phyloP scores from a whole-genome alignment of 805 yeast species.

The Candida argentea region DNA sequence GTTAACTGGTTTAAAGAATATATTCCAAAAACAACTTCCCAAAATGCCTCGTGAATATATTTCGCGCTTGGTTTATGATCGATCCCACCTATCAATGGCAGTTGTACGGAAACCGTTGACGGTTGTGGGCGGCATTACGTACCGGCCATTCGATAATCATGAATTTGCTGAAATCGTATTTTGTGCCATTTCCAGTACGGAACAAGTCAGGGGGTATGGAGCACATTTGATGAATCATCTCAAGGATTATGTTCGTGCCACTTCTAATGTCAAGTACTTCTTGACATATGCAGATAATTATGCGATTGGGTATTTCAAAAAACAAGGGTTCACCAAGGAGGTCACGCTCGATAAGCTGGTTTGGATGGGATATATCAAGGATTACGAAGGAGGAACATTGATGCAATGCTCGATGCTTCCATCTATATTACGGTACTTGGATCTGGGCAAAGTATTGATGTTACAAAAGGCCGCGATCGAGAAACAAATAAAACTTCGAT shows the following conservation, averaged over 20 bases:
- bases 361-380: constrained; percentile 99
- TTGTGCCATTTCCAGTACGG: constrained; percentile 95
- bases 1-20: constrained; percentile 88
- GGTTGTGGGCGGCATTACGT: constrained; percentile 97
- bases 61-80: constrained; percentile 85
- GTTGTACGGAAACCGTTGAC: constrained; percentile 88
- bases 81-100: constrained; percentile 92
- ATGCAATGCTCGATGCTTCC: constrained; percentile 98
- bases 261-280: constrained; percentile 77
- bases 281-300: constrained; percentile 96
- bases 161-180: constrained; percentile 97
- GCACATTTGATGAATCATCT: constrained; percentile 97
- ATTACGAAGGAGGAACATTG: constrained; percentile 96
- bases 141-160: constrained; percentile 83
- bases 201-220: constrained; percentile 97
- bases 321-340: constrained; percentile 96
- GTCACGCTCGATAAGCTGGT: constrained; percentile 72
- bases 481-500: constrained; percentile 68
- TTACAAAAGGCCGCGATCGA: constrained; percentile 88
- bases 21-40: constrained; percentile 94
- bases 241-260: constrained; percentile 87
- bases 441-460: constrained; percentile 74
- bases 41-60: constrained; percentile 98
- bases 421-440: constrained; percentile 67
- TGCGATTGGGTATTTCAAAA: constrained; percentile 97